Base-by-base conservation (phyloP, 2,329 filamentous ascomycete species). In the Elsinoe perseae region DNA sequence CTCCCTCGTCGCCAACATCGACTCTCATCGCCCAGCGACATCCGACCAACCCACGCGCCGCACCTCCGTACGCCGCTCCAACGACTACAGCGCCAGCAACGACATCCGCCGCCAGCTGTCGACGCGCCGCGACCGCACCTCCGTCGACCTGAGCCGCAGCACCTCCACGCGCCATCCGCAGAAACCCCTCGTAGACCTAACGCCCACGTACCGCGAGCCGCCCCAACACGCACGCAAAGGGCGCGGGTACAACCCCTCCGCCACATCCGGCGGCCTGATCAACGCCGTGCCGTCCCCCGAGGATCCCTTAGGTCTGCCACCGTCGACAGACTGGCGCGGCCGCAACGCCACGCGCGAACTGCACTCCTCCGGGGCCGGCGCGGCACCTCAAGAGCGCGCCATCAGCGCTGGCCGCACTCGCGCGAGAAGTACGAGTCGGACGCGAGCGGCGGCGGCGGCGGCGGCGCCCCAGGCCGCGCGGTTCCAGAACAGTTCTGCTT, bases 171-270 rank as follows among this genome's bases (percentile, higher is more conserved):
- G 53, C 46, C 66, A 69, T 21, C 72, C 69, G 63, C 75, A 76
- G 2, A 82, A 82, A 59, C 85, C 86, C 1, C 75, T 90, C 4
- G 71, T 90, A 27, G 86, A 87, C 64, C 75, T 89, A 38, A 83
- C 82, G 0, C 82, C 83, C 0, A 74, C 76, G 50, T 86, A 84
- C 64, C 75, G 78, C 50, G 83, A 86, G 59, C 77, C 83, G 5
- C 84, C 84, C 16, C 76, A 84, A 67, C 77, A 78, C 64, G 69
- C 73, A 54, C 75, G 73, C 46, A 78, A 79, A 50, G 74, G 77
- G 14, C 77, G 77, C 58, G 81, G 80, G 3, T 73, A 68, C 64
- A 56, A 59, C 21, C 66, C 65, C 25, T 59, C 63, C 2, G 68
- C 68, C 1, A 69, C 71, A 7, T 60, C 69, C 1, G 74, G 74